Evolutionary conservation across 345 rosid genomes (phyloP), one percentile per base, ranked within the genome.

Genomic region (Hibiscus mutabilis): DNA sequence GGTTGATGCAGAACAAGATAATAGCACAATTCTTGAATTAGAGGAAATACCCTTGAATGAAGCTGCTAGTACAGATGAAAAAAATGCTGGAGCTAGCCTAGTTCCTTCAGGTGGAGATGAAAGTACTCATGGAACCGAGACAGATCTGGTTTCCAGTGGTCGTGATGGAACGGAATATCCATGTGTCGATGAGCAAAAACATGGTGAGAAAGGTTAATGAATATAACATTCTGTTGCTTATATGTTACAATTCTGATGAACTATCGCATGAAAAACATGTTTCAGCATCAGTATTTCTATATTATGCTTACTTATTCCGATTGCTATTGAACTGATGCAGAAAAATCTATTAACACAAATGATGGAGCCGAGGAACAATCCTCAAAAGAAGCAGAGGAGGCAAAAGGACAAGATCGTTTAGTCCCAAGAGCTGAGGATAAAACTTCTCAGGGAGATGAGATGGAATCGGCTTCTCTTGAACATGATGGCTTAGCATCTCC

Each of bases 1-100:
- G 51, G 66, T 40, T 68, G n/a, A 58, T 69, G 74, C 79, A 70
- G 83, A 84, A 53, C 80, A 75, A 44, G 70, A 84, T 24, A 72
- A 25, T 22, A 33, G 4, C 7, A 44, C 4, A 12, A 59, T 18
- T 24, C 11, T 6, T 5, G 75, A 77, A 52, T 69, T 33, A 29
- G 62, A n/a, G n/a, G n/a, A n/a, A n/a, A n/a, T n/a, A n/a, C n/a
- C n/a, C n/a, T n/a, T n/a, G n/a, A n/a, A n/a, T n/a, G n/a, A n/a
- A n/a, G n/a, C n/a, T n/a, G n/a, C n/a, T n/a, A n/a, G n/a, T n/a
- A n/a, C n/a, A n/a, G n/a, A n/a, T n/a, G n/a, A n/a, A n/a, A n/a
- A n/a, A n/a, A n/a, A n/a, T n/a, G n/a, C n/a, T n/a, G n/a, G n/a
- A n/a, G n/a, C n/a, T n/a, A n/a, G n/a, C n/a, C n/a, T n/a, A n/a